Conservation (phyloP, 1,284 basidiomycete genomes). For the Ustilago vetiveriae region DNA sequence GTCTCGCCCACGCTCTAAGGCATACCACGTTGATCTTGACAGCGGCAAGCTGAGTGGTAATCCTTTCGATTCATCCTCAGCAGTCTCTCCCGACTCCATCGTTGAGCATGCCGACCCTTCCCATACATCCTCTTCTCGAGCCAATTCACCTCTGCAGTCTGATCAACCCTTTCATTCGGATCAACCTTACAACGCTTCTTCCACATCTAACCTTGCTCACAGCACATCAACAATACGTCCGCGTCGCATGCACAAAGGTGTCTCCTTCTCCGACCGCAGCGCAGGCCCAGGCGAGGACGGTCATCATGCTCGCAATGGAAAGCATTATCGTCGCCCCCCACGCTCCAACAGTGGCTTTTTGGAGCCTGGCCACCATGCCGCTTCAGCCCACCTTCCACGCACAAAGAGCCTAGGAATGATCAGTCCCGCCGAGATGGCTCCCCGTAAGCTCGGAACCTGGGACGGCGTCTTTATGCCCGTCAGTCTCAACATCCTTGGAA, state of each 20-base stretch:
- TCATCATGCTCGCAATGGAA: slow-evolving; percentile 12
- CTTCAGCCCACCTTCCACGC: slow-evolving; percentile 21
- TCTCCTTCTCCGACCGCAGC: slow-evolving; percentile 43
- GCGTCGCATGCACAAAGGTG: slow-evolving; percentile 34
- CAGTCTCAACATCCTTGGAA: slow-evolving; percentile 66
- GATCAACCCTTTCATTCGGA: slow-evolving; percentile 11
- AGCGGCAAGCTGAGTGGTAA: slow-evolving; percentile 36
- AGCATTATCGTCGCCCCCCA: slow-evolving; percentile 27
- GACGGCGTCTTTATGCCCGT: slow-evolving; percentile 66
- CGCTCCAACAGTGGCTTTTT: slow-evolving; percentile 43
- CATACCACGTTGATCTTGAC: slow-evolving; percentile 40
- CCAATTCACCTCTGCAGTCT: background rate
- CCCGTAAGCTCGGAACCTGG: slow-evolving; percentile 65
- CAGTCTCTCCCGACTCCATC: slow-evolving; percentile 23
- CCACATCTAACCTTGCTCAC: slow-evolving; percentile 6
- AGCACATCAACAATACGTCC: slow-evolving; percentile 29
- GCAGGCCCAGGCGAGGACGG: slow-evolving; percentile 43
- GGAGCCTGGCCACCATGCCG: slow-evolving; percentile 8
- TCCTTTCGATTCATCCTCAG: slow-evolving; percentile 18
- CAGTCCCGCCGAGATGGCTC: slow-evolving; percentile 46
- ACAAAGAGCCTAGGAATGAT: slow-evolving; percentile 56
- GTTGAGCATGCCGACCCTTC: slow-evolving; percentile 2
- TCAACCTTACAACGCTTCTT: slow-evolving; percentile 12
- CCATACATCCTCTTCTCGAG: background rate
- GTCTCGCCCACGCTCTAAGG: slow-evolving; percentile 9